A percentile compares a stretch with the other conserved stretches of the same genome.
These are phyloP conservation scores for Haplosporangium sp. DNA, from an alignment of 371 early-diverging fungal species.

Conservation along the genomic window DNA sequence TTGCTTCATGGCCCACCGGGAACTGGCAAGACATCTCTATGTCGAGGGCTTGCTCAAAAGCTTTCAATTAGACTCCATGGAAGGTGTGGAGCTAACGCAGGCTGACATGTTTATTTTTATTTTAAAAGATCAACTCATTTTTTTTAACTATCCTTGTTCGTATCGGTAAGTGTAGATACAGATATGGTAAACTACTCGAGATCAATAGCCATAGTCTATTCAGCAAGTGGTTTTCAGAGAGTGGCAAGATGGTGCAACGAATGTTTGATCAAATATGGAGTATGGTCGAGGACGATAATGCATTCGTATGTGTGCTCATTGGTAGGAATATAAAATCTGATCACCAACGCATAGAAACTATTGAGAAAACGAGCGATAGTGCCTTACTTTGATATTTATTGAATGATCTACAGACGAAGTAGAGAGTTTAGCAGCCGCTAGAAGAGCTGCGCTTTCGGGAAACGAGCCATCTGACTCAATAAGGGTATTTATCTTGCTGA, in stretches of 20 bases:
- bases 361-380: not conserved
- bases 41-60: conserved; percentile 75
- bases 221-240: conserved; percentile 77
- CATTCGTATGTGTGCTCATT: conserved; percentile 71
- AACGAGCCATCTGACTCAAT: conserved; percentile 72
- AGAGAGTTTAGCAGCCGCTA: conserved; percentile 72
- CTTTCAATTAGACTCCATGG: conserved; percentile 67
- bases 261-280: conserved; percentile 66
- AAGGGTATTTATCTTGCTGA: conserved; percentile 58
- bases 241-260: conserved; percentile 72
- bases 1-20: conserved; percentile 78
- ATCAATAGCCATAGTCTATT: conserved; percentile 77
- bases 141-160: not conserved
- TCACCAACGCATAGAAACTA: not conserved
- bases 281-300: conserved; percentile 62
- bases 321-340: conserved; percentile 46
- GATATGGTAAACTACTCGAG: conserved; percentile 67
- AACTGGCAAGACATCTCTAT: conserved; percentile 80
- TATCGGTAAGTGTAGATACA: conserved; percentile 33
- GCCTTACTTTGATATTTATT: not conserved
- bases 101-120: not conserved
- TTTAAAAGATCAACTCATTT: no score
- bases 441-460: conserved; percentile 67
- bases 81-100: conserved; percentile 31
- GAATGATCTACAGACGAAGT: conserved; percentile 66